Percentiles rank a stretch among this genome's conserved stretches.
These are phyloP conservation scores for Epichloe gansuensis DNA, from an alignment of 2,329 filamentous ascomycete genomes.

Conservation along the genomic window DNA sequence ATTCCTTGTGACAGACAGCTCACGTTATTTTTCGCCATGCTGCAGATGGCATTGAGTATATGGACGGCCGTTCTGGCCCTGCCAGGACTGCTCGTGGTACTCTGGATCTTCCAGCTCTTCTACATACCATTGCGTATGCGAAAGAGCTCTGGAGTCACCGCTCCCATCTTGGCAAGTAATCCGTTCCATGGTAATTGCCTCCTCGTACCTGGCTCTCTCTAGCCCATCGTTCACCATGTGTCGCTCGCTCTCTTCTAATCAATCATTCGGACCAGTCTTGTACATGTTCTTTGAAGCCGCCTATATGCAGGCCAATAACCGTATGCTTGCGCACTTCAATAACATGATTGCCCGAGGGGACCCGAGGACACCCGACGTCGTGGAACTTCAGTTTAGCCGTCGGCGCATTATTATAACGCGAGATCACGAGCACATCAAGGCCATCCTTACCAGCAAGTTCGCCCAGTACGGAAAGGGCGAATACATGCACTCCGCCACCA, in stretches of 20 bases:
- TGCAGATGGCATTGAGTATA: too few relatives aligned
- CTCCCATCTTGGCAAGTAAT: conserved; percentile 5
- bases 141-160: conserved; percentile 6
- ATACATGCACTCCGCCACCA: conserved; percentile 62
- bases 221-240: too few relatives aligned
- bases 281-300: conserved; percentile 5
- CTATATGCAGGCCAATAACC: conserved; percentile 4
- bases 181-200: conserved; percentile 4
- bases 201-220: neutral
- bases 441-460: conserved; percentile 75
- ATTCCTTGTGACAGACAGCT: too few relatives aligned
- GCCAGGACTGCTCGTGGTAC: conserved; percentile 2
- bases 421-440: conserved; percentile 83
- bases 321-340: conserved; percentile 1
- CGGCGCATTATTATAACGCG: conserved; percentile 57
- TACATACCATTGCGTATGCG: conserved; percentile 5
- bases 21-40: too few relatives aligned
- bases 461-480: conserved; percentile 69
- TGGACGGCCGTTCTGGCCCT: conserved; percentile 4
- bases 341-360: neutral
- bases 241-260: too few relatives aligned
- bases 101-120: conserved; percentile 5
- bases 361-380: conserved; percentile 7
- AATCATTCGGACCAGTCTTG: too few relatives aligned
- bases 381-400: conserved; percentile 43